Base-by-base conservation (phyloP, 2,329 filamentous ascomycete genomes). In the Pseudofabraea citricarpa region DNA sequence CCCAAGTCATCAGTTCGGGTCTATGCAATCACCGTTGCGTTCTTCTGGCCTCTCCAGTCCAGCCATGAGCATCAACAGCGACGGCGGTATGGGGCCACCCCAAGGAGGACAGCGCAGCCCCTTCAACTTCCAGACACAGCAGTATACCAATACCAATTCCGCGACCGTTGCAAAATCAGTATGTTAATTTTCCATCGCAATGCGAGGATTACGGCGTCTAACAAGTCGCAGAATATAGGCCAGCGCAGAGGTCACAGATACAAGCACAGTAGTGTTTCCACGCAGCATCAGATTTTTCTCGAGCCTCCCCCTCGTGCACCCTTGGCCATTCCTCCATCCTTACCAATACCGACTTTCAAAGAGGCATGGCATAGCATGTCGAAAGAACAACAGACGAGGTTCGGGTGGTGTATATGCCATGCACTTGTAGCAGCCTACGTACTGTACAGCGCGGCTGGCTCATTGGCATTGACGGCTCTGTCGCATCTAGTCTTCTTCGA, bases 401-500 rank as follows among this genome's bases (percentile, higher is more conserved):
- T 94, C 29, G 84, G 81, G 60, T 98, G 93, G 91, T 95, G 90
- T 60, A 72, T 89, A 36, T 93, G 89, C 64, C 93, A 98, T 64
- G 80, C 91, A 47, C 71, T 83, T 7, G 81, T 96, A 19, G 90
- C 90, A 38, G 80, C 80, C 15, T 90, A 88, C 61, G 87, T 95
- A 21, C 85, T 95, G 59, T 89, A 90, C 75, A 85, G 81, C 40
- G 87, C 89, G 1, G 81, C 89, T 47, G 89, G 89, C 24, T 95
- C 88, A 16, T 76, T 96, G 20, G 89, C 91, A 9, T 85, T 95
- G 69, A 96, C 90, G 6, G 91, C 91, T 0, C 72, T 98, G 15
- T 95, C 90, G 8, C 90, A 96, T 58, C 73, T 98, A 36, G 85
- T 97, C 46, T 87, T 97, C 64, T 98, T 96, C 63, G 93, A 98